Conservation (phyloP, 2,329 filamentous ascomycete genomes). For the Orbilia oligospora region DNA sequence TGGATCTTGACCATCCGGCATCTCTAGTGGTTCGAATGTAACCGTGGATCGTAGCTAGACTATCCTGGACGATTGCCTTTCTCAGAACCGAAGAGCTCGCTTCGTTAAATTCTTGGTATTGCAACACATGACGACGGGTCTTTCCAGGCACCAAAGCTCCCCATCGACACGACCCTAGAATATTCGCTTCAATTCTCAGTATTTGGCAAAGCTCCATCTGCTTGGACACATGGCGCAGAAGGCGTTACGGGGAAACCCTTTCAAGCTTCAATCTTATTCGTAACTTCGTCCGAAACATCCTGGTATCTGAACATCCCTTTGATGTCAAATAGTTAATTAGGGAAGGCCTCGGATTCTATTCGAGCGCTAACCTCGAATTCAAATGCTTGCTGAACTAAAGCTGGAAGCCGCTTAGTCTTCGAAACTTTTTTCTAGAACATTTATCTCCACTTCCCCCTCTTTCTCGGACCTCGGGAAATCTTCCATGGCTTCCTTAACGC, state of each 20-base stretch:
- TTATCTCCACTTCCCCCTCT: conserved; percentile 13
- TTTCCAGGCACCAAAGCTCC: conserved; percentile 17
- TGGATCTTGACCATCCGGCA: neutral
- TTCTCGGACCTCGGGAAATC: conserved; percentile 49
- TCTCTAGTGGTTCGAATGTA: conserved; percentile 26
- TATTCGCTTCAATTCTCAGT: conserved; percentile 24
- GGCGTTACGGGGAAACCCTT: conserved; percentile 10
- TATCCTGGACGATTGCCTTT: conserved; percentile 30
- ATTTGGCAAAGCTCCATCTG: conserved; percentile 42
- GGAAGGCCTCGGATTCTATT: neutral
- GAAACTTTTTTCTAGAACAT: conserved; percentile 19
- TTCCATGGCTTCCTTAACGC: conserved; percentile 10
- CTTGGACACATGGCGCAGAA: conserved; percentile 20
- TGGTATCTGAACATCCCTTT: conserved; percentile 12
- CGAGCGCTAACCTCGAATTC: neutral
- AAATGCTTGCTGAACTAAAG: neutral
- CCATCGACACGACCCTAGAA: conserved; percentile 13
- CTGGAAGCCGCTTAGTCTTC: neutral
- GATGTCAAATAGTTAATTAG: neutral
- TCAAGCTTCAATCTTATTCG: conserved; percentile 10
- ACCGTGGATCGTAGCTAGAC: conserved; percentile 13
- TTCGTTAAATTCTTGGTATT: conserved; percentile 33
- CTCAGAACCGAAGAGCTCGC: conserved; percentile 49
- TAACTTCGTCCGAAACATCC: conserved; percentile 40
- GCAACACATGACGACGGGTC: conserved; percentile 34